Evolutionary conservation across 306 rosid species (phyloP).

Genomic region (Trifolium subterraneum): DNA sequence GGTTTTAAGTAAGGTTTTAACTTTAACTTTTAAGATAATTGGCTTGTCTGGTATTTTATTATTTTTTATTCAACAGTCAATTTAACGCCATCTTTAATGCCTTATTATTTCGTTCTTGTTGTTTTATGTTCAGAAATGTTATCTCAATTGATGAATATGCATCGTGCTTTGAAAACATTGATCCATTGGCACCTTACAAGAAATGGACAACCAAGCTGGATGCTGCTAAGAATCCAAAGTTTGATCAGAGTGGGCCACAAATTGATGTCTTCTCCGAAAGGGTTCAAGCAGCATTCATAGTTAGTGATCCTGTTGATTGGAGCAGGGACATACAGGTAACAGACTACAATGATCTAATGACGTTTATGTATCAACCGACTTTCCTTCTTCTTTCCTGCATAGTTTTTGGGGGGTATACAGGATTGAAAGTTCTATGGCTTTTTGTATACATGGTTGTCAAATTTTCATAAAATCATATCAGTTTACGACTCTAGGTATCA

Average conservation of each 20-base stretch:
- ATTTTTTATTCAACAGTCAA: constrained; percentile 26
- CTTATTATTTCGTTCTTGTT: constrained; percentile 24
- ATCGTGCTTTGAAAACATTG: constrained; percentile 77
- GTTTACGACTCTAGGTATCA: not conserved
- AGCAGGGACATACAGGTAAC: constrained; percentile 90
- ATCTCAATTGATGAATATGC: constrained; percentile 85
- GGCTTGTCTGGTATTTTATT: constrained; percentile 8
- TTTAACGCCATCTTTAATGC: constrained; percentile 8
- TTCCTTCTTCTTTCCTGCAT: not conserved
- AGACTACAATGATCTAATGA: constrained; percentile 31
- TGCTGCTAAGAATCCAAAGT: constrained; percentile 45
- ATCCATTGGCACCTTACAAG: constrained; percentile 85
- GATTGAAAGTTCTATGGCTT: constrained; percentile 31
- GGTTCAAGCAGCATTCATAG: constrained; percentile 78
- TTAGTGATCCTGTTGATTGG: constrained; percentile 97
- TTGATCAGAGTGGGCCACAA: constrained; percentile 39
- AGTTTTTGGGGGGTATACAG: constrained; percentile 39
- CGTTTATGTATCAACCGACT: constrained; percentile 19
- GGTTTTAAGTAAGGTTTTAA: constrained; percentile 73
- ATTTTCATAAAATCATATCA: not conserved
- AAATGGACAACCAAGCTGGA: constrained; percentile 62
- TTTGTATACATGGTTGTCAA: constrained; percentile 17
- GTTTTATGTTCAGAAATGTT: constrained; percentile 66
- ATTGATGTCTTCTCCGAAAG: constrained; percentile 62
- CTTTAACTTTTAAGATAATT: constrained; percentile 35